Conservation (phyloP, 2,329 filamentous ascomycete species). For the Fusarium hostae region DNA sequence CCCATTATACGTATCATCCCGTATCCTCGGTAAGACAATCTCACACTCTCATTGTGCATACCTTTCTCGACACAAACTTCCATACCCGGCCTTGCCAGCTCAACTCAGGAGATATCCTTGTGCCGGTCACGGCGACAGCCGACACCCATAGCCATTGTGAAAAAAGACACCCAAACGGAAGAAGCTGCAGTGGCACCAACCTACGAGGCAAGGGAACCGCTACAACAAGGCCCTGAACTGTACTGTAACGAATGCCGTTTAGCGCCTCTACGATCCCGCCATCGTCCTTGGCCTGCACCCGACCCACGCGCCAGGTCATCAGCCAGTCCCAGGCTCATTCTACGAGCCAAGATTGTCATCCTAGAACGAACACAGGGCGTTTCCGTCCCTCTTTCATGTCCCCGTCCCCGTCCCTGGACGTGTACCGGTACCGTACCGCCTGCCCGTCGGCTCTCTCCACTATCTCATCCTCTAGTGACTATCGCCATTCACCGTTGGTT, state of each 20-base stretch:
- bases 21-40: conserved; percentile 29
- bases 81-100: conserved; percentile 16
- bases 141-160: conserved; percentile 11
- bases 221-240: conserved; percentile 29
- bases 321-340: conserved; percentile 32
- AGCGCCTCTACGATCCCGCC: conserved; percentile 45
- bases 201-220: conserved; percentile 6
- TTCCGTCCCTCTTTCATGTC: too few relatives aligned
- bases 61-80: neutral
- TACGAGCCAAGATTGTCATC: conserved; percentile 37
- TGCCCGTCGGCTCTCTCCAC: conserved; percentile 33
- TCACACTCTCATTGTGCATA: conserved; percentile 6
- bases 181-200: neutral
- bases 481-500: conserved; percentile 37
- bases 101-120: conserved; percentile 15
- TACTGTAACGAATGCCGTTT: conserved; percentile 45
- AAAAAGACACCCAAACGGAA: conserved; percentile 11
- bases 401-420: conserved; percentile 37
- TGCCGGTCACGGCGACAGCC: conserved; percentile 27
- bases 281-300: conserved; percentile 40
- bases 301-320: conserved; percentile 37
- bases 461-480: conserved; percentile 29
- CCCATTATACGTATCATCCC: conserved; percentile 18
- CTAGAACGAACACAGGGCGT: conserved; percentile 33
- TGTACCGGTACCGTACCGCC: conserved; percentile 32